Evolutionary conservation across 352 stramenopile genomes (phyloP), one percentile per base, ranked within the genome.

Genomic region (Phytophthora pinifolia): DNA sequence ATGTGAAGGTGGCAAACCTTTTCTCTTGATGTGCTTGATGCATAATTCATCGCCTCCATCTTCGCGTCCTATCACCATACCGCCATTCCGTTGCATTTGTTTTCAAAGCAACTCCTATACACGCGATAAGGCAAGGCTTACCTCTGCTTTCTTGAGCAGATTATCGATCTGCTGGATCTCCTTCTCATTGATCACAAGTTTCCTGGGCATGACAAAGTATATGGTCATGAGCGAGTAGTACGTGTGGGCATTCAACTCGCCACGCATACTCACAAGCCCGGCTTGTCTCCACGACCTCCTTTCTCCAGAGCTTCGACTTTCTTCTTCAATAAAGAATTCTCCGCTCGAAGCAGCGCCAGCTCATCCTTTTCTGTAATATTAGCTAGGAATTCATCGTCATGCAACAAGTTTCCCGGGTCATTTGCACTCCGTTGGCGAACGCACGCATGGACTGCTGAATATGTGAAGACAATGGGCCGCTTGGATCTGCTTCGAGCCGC

Each of bases 61-160:
- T 93, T 93, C 8, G 83, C 83, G 27, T 89, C 69, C 76, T 84
- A 49, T 35, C 34, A 13, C 13, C 39, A 35, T 34, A 12, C 3
- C 18, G 15, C 43, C 10, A 42, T 32, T 42, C 27, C 18, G 27
- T 25, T 39, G 1, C 0, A 5, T 20, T 27, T 30, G 20, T 27
- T 17, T 34, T 27, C 3, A 27, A 27, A 27, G 22, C 22, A 27
- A 10, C n/a, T 39, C 36, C 9, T 32, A 25, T 14, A 27, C 22
- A 27, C 22, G 9, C 14, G 7, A n/a, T 17, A 50, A 31, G 1
- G 25, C 12, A 9, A 27, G 6, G 9, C n/a, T 6, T 31, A 79
- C 72, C 49, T 88, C 77, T 33, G 83, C 83, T 72, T 83, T 88
- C 60, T 84, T 81, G 14, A 93, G 57, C n/a, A 93, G 32, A n/a